Base-by-base conservation (phyloP, 2,329 filamentous ascomycete species). In the Hymenoscyphus fraxineus region DNA sequence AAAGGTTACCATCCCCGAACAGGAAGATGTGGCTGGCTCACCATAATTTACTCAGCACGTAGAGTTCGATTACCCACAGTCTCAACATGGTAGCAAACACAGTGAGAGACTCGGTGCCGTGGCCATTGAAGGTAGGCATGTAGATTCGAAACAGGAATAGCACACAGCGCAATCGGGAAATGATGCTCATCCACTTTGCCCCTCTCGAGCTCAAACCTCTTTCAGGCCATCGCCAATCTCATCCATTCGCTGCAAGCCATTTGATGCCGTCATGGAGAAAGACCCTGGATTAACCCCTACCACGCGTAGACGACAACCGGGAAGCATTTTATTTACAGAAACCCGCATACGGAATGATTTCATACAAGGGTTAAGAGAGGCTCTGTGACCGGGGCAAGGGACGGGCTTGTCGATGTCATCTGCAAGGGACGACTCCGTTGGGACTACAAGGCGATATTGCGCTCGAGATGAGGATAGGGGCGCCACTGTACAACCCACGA, bases 121-220 rank as follows among this genome's bases (percentile, higher is more conserved):
- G 59, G 54, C 41, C 40, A 55, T 22, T 15, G 22, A 27, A 19
- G 47, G 19, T 4, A 27, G 10, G 47, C 22, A 54, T 13, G 47
- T 19, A 13, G 13, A 54, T 19, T 19, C 47, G 22, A 22, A 19
- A 22, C 19, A 54, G 31, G 38, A 59, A 39, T 31, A 27, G 10
- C 16, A 16, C 16, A 9, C 31, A 22, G 15, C 47, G 15, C 7
- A 51, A 13, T 51, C 13, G 15, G 59, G 44, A 35, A 10, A 59
- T 59, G 19, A 38, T 40, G 38, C 12, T n/a, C 56, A 39, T 58
- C 56, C n/a, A 19, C 38, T 58, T 38, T 38, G n/a, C 40, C 39
- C 39, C n/a, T 59, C 19, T 38, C 40, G 51, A 60, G 59, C 59
- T 51, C 59, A 60, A 60, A 60, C 41, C 59, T 60, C 35, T 38